Conservation (phyloP, 495 filamentous ascomycete genomes). For the Penicillium bialowiezense region DNA sequence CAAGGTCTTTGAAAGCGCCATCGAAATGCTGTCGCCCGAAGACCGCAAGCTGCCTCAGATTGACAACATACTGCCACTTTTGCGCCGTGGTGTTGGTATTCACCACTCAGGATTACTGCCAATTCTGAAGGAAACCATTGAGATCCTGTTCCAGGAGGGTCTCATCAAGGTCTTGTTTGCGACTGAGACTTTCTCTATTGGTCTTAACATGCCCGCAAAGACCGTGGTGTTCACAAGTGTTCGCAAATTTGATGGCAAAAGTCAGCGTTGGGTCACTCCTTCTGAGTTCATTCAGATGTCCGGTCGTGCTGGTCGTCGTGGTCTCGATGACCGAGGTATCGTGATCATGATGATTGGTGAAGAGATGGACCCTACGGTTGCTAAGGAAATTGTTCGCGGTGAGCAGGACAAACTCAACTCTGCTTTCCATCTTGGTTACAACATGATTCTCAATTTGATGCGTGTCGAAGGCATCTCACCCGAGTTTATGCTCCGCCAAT, state of each 20-base stretch:
- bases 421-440: constrained; percentile 97
- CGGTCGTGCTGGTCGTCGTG: constrained; percentile 90
- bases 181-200: constrained; percentile 98
- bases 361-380: constrained; percentile 90
- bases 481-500: constrained; percentile 93
- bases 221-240: constrained; percentile 98
- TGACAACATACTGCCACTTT: constrained; percentile 80
- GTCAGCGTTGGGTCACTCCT: constrained; percentile 79
- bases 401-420: constrained; percentile 96
- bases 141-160: constrained; percentile 97
- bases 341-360: constrained; percentile 99
- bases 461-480: constrained; percentile 94
- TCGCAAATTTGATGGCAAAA: constrained; percentile 87
- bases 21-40: constrained; percentile 85
- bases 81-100: constrained; percentile 90
- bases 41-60: constrained; percentile 87
- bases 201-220: constrained; percentile 98
- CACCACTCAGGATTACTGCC: constrained; percentile 95
- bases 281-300: constrained; percentile 99
- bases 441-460: constrained; percentile 96
- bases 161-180: constrained; percentile 97
- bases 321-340: constrained; percentile 96
- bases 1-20: constrained; percentile 89
- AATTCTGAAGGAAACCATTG: constrained; percentile 97
- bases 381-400: constrained; percentile 91